Evolutionary conservation across 352 stramenopile genomes (phyloP), one percentile per base, ranked within the genome.

Genomic region (Pythium phragmiticola): DNA sequence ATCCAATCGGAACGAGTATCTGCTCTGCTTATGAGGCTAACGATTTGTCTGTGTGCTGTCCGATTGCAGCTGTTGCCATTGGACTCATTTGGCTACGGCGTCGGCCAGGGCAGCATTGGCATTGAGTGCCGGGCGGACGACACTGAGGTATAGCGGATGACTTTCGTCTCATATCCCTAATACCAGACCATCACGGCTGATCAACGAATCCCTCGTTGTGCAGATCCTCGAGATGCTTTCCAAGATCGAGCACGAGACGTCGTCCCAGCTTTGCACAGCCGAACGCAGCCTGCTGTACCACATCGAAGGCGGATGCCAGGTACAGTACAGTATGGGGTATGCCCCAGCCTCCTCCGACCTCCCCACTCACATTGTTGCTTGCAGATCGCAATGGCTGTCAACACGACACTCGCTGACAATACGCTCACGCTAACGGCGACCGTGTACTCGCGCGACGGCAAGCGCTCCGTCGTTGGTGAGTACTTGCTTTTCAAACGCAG

Each of bases 271-370:
- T 33, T 96, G 88, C 69, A 87, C 77, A 46, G 88, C 84, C 0
- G 88, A 96, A 69, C 85, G 88, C 4, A 93, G 81, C 67, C 59
- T 96, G 70, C 65, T 96, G 30, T 89, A 87, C 53, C 70, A 83
- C 52, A 70, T 96, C 9, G 82, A 95, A 75, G 87, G 88, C 26
- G 88, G 88, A 56, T 96, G 88, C 60, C 88, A 96, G 76, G 80
- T 93, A 49, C 13, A 26, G 26, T 33, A 28, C 17, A 21, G n/a
- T 3, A 41, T 4, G 1, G 11, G 2, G 9, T 6, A 7, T 2
- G 2, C 3, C 28, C 47, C 17, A 17, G 1, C 36, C 1, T 14
- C 14, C 28, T 36, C 23, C 11, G 21, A 7, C 36, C 47, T 36
- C 47, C 6, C 17, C 52, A 6, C 36, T 41, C n/a, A n/a, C 12